Conservation (phyloP, 1,284 basidiomycete genomes). For the Mrakiaceae sp. region DNA sequence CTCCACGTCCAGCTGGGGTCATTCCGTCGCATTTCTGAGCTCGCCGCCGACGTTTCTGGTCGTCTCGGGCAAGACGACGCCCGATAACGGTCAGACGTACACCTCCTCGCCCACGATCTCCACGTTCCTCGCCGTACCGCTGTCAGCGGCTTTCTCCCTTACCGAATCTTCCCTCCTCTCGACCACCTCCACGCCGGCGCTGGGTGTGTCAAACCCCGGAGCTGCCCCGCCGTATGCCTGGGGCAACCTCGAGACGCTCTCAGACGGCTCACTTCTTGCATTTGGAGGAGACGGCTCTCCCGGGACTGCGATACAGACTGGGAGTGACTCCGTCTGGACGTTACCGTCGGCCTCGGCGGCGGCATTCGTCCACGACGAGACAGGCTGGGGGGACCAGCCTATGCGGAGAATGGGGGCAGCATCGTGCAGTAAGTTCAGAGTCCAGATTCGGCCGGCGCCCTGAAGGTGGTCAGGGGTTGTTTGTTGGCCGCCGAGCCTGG, state of each 20-base stretch:
- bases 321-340: conserved; percentile 3
- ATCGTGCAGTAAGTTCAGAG: conserved; percentile 7
- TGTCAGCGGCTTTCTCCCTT: conserved; percentile 6
- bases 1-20: too few species aligned
- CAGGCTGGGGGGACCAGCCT: conserved; percentile 5
- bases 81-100: conserved; percentile 6
- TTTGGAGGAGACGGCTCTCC: conserved; percentile 14
- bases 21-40: too few species aligned
- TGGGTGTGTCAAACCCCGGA: background rate
- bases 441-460: too few species aligned
- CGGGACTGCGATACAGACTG: conserved; percentile 5
- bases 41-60: conserved; percentile 1
- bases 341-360: background rate
- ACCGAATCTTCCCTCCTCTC: background rate
- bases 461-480: too few species aligned
- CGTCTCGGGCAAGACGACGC: conserved; percentile 6
- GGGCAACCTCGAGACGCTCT: conserved; percentile 5
- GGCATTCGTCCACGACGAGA: conserved; percentile 2
- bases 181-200: background rate
- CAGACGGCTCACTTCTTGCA: background rate
- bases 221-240: conserved; percentile 8
- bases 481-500: too few species aligned
- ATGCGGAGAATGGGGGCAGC: conserved; percentile 13
- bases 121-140: conserved; percentile 3
- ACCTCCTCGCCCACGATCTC: conserved; percentile 6